Conservation (phyloP, 768 basidiomycete genomes). For the Boletus rubescentipes region DNA sequence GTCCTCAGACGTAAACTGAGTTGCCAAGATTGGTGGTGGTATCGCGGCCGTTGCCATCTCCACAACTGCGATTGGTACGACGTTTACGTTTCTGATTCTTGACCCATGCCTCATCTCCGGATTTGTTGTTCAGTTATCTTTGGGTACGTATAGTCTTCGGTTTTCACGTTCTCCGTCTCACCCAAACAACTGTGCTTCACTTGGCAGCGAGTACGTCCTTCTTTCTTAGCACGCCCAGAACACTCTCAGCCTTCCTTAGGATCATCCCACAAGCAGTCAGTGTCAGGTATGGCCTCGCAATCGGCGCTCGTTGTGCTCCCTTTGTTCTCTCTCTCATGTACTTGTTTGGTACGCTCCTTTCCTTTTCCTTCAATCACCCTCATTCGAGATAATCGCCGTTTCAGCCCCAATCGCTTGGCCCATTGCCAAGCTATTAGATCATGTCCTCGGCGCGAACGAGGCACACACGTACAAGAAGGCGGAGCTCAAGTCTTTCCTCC, state of each 20-base stretch:
- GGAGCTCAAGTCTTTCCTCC: conserved; percentile 73
- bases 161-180: background rate
- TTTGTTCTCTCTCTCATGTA: conserved; percentile 76
- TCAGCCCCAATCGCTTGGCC: conserved; percentile 77
- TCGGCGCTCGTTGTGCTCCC: conserved; percentile 77
- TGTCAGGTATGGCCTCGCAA: conserved; percentile 72
- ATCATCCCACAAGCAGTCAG: conserved; percentile 76
- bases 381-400: background rate
- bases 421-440: conserved; percentile 72
- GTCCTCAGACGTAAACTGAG: conserved; percentile 54
- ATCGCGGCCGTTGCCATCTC: conserved; percentile 77
- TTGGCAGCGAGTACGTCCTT: conserved; percentile 37
- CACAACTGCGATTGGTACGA: conserved; percentile 55
- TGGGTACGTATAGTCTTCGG: conserved; percentile 49
- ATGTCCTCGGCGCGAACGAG: conserved; percentile 73
- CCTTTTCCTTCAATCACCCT: background rate
- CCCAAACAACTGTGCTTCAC: background rate
- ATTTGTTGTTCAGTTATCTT: conserved; percentile 63
- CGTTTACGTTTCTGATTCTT: background rate
- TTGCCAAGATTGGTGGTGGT: conserved; percentile 59
- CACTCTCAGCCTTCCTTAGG: conserved; percentile 30
- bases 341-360: conserved; percentile 38
- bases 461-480: conserved; percentile 80
- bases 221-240: background rate
- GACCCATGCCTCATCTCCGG: background rate